Evolutionary conservation across 257 asterid species (phyloP), one percentile per base, ranked within the genome.

Genomic region (Mentha longifolia): DNA sequence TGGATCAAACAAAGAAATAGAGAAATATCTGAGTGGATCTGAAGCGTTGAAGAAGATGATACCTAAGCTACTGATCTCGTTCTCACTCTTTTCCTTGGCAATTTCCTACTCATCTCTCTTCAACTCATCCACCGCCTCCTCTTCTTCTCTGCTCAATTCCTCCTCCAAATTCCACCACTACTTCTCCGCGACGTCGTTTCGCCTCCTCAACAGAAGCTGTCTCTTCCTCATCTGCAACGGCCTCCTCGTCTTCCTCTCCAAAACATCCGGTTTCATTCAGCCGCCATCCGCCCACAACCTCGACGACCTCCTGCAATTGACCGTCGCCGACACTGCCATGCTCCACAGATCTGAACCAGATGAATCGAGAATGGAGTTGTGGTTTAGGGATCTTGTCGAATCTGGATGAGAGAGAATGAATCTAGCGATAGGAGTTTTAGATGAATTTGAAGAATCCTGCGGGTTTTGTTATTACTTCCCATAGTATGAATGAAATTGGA

Each of bases 221-320:
- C n/a, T n/a, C n/a, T n/a, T n/a, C n/a, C n/a, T n/a, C n/a, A n/a
- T n/a, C n/a, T n/a, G n/a, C n/a, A 90, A 86, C 68, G 95, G 87
- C 7, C 85, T 90, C 64, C 39, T 90, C 19, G 83, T 86, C 0
- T 77, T 84, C 52, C 62, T 90, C 3, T 85, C 84, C 0, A 84
- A 77, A 50, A 77, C 92, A 39, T 86, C 88, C 0, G 79, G 81
- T 37, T 46, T 71, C 0, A 42, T 74, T 5, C 69, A 39, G 19
- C 74, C 82, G n/a, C n/a, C n/a, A 1, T 1, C 77, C 6, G 50
- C 20, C 14, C 45, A 19, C 63, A 72, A 77, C 3, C 58, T 59
- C 42, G 22, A 45, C 69, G 73, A 74, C 28, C 9, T 14, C 8
- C 16, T 77, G 43, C 74, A 41, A 2, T 14, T 47, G 5, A 47